phyloP scores from a whole-genome alignment of 2,329 filamentous ascomycete species.

The Neofusicoccum kwambonambiense region DNA sequence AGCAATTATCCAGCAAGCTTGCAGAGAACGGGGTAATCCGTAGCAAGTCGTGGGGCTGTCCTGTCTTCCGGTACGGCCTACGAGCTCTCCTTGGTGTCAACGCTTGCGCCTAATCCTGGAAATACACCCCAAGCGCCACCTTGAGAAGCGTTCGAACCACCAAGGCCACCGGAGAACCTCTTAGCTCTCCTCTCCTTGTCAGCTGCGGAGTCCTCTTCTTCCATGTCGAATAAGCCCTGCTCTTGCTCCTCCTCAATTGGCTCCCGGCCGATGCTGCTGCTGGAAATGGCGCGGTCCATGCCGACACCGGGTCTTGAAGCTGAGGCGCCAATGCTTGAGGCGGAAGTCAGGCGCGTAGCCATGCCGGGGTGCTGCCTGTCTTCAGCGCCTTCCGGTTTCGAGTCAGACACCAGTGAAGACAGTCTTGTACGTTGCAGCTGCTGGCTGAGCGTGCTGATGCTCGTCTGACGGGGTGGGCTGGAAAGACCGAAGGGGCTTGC shows the following conservation, averaged over 20 bases:
- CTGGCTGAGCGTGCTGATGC: conserved; percentile 62
- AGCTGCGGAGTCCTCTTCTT: conserved; percentile 34
- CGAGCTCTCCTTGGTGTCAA: not conserved
- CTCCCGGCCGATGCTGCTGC: conserved; percentile 40
- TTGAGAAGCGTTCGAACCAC: not conserved
- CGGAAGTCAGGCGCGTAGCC: conserved; percentile 32
- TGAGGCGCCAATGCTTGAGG: conserved; percentile 31
- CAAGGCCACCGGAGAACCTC: conserved; percentile 1
- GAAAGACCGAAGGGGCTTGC: conserved; percentile 50
- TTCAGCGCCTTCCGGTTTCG: conserved; percentile 24
- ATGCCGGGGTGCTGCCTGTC: conserved; percentile 67
- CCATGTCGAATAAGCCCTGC: conserved; percentile 44
- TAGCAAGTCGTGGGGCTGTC: not conserved
- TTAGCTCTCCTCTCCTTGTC: conserved; percentile 5
- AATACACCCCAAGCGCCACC: conserved; percentile 7
- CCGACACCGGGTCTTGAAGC: conserved; percentile 23
- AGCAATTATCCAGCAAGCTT: not conserved
- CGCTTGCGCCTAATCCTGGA: not conserved
- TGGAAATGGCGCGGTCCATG: conserved; percentile 39
- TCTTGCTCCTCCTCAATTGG: conserved; percentile 42
- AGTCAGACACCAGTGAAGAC: conserved; percentile 27
- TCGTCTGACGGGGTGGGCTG: conserved; percentile 56
- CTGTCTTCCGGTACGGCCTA: not conserved
- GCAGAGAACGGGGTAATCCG: not conserved
- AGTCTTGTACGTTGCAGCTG: conserved; percentile 50